Base-by-base conservation (phyloP, 306 rosid species). In the Echinosophora koreensis region DNA sequence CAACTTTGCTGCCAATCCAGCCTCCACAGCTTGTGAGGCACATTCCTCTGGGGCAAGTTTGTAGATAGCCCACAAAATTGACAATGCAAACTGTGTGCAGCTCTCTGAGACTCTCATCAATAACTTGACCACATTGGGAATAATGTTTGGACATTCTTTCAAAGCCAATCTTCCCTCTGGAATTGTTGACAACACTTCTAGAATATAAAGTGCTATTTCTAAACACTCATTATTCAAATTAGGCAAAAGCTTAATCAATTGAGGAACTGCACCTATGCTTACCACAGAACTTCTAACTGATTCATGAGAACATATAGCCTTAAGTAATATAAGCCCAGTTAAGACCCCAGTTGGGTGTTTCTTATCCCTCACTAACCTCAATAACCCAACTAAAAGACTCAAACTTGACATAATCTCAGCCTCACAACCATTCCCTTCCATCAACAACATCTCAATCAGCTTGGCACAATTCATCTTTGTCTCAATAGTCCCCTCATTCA, bases 71-170 rank as follows among this genome's bases (percentile, higher is more conserved):
- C 84, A 86, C 80, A 91, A 77, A 69, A 91, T 83, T 13, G 92
- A 86, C 64, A 91, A 58, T 0, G 93, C 89, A 11, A 82, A 81
- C 79, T 84, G 88, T 2, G 90, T 91, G 79, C 93, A 89, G 32
- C 76, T 86, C 88, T 91, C 97, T 4, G 97, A 91, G 6, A 91
- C 89, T 49, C 87, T 91, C 97, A 91, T 89, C 85, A 91, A 37
- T 5, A 91, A 66, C 66, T 84, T 81, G 49, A 91, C 93, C 63
- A 89, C 75, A 66, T 76, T 79, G 0, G 88, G 92, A 30, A 91
- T 84, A 28, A 88, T 84, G 42, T 81, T 86, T 14, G 90, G 80
- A 64, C 97, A 89, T 22, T 89, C 83, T 80, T 88, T 91, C 80
- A 91, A 79, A 16, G 90, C 97, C 82, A 80, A 28, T 49, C 77